Evolutionary conservation across 2,329 filamentous ascomycete genomes (phyloP).

Genomic region (Apiospora rasikravindrae): DNA sequence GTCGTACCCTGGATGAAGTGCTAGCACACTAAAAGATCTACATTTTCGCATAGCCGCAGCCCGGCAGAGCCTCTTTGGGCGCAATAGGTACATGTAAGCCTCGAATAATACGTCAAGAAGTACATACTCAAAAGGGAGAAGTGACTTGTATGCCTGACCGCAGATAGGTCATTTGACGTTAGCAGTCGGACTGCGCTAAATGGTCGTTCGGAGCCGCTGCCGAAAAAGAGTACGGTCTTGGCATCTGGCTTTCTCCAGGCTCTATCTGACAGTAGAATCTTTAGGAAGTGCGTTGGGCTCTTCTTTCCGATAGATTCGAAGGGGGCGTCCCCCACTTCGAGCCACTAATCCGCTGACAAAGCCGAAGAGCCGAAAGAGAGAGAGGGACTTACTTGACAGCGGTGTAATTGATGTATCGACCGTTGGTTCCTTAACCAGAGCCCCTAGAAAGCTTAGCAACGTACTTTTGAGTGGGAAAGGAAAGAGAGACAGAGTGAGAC

Average conservation of each 20-base stretch:
- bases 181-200: no score
- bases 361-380: neutral
- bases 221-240: neutral
- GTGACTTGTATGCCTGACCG: neutral
- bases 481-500: neutral
- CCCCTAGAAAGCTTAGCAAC: neutral
- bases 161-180: neutral
- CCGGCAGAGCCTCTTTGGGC: neutral
- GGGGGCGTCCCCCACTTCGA: neutral
- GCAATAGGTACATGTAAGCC: neutral
- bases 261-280: neutral
- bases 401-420: neutral
- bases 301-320: neutral
- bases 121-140: neutral
- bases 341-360: slow-evolving; percentile 10
- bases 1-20: neutral
- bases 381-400: neutral
- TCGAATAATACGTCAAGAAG: neutral
- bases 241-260: neutral
- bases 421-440: slow-evolving; percentile 14
- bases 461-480: neutral
- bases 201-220: neutral
- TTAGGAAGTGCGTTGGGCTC: neutral
- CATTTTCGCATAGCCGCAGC: neutral
- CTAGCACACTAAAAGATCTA: neutral